Evolutionary conservation across 1,139 yeast species (phyloP).

Genomic region (Suhomyces wounanorum): DNA sequence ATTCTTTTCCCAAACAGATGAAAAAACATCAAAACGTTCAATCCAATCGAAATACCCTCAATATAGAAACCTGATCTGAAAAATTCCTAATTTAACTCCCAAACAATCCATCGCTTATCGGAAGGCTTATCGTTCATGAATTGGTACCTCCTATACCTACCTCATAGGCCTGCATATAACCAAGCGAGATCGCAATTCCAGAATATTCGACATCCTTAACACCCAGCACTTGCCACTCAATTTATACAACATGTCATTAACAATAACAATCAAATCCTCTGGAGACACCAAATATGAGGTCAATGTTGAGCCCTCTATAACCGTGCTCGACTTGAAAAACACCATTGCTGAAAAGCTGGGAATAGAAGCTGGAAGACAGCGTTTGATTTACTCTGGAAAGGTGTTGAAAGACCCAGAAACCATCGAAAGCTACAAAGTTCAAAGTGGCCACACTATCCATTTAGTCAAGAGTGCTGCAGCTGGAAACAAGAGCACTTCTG

Average conservation of each 20-base stretch:
- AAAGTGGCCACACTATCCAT: constrained; percentile 85
- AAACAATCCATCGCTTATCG: not conserved
- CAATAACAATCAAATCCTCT: constrained; percentile 52
- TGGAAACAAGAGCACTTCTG: constrained; percentile 17
- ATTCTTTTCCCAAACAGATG: too few relatives aligned
- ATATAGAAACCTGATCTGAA: too few relatives aligned
- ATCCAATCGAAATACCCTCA: too few relatives aligned
- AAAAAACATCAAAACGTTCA: too few relatives aligned
- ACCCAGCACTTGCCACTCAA: constrained; percentile 4
- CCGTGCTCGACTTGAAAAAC: constrained; percentile 70
- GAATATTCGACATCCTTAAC: constrained; percentile 6
- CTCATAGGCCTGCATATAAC: constrained; percentile 1
- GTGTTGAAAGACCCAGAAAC: constrained; percentile 85
- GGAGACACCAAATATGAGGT: constrained; percentile 82
- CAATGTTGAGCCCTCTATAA: constrained; percentile 50
- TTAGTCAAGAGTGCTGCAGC: constrained; percentile 69
- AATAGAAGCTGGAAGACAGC: constrained; percentile 73
- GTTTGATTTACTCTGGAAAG: constrained; percentile 91
- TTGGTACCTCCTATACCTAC: not conserved
- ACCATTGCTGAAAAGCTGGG: constrained; percentile 60
- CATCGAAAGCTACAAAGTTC: constrained; percentile 73
- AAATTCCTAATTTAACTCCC: too few relatives aligned
- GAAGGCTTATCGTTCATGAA: not conserved
- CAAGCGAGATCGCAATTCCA: constrained; percentile 4
- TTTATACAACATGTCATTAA: constrained; percentile 9